Conservation (phyloP, 2,329 filamentous ascomycete genomes). For the Epichloe gansuensis region DNA sequence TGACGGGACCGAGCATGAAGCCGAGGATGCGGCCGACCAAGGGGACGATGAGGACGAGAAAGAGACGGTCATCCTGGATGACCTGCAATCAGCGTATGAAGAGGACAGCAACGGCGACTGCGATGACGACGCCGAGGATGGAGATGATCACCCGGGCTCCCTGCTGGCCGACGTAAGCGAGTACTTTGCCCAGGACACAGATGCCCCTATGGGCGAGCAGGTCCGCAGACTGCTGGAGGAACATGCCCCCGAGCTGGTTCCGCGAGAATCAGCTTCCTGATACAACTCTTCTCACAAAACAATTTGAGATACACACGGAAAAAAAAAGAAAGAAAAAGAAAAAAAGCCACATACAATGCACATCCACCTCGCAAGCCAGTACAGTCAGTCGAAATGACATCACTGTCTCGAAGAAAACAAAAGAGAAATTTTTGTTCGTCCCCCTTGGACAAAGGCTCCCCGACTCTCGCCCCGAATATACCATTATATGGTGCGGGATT, state of each 20-base stretch:
- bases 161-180: not conserved
- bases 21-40: not conserved
- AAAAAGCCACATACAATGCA: not conserved
- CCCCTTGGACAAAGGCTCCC: slow-evolving; percentile 3
- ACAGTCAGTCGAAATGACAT: no score
- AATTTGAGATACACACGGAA: no score
- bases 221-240: not conserved
- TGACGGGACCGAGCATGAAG: not conserved
- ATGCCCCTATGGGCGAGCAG: not conserved
- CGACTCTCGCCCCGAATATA: slow-evolving; percentile 6
- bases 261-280: not conserved
- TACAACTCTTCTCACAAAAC: not conserved
- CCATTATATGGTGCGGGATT: not conserved
- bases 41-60: slow-evolving; percentile 7
- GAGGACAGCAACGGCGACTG: slow-evolving; percentile 2
- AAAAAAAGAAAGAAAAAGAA: no score
- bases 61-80: not conserved
- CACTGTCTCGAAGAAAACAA: no score
- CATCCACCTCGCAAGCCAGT: not conserved
- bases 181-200: not conserved
- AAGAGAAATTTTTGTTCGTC: not conserved
- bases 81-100: not conserved
- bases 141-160: not conserved
- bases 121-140: slow-evolving; percentile 1
- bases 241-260: not conserved